phyloP scores from a whole-genome alignment of 2,329 filamentous ascomycete genomes.

The Pseudogymnoascus destructans region DNA sequence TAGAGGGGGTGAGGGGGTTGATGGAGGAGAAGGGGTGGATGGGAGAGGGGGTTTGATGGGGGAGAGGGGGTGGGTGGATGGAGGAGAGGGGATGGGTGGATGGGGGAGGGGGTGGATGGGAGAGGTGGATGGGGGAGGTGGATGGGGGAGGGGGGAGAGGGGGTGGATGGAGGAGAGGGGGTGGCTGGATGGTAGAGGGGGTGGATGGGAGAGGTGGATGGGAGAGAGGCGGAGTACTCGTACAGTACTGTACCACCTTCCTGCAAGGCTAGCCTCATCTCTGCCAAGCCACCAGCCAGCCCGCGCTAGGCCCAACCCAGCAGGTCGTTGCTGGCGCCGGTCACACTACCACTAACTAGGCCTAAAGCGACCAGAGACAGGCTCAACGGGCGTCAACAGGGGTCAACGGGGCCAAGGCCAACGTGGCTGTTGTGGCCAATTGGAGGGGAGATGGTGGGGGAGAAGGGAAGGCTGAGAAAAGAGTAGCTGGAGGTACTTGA shows the following conservation, averaged over 20 bases:
- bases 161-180: background rate
- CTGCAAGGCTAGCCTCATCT: too few relatives aligned
- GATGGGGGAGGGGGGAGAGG: background rate
- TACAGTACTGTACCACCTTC: too few relatives aligned
- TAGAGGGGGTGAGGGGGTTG: background rate
- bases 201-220: background rate
- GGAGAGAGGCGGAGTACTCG: too few relatives aligned
- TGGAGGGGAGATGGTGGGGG: background rate
- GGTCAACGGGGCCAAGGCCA: too few relatives aligned
- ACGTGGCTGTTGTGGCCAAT: background rate
- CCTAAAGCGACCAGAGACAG: background rate
- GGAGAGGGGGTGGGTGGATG: background rate
- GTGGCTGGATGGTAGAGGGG: too few relatives aligned
- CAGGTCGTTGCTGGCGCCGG: background rate
- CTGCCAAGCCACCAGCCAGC: background rate
- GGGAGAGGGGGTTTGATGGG: background rate
- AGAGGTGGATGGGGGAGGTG: background rate
- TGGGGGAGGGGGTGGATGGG: background rate
- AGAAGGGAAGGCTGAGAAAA: background rate
- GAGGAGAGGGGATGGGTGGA: background rate
- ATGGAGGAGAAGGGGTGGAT: background rate
- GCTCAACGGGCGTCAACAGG: background rate
- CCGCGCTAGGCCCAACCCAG: background rate
- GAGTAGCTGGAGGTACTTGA: background rate
- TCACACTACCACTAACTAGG: background rate